phyloP scores from a whole-genome alignment of 2,329 filamentous ascomycete genomes.

The Coccinonectria pachysandricola region DNA sequence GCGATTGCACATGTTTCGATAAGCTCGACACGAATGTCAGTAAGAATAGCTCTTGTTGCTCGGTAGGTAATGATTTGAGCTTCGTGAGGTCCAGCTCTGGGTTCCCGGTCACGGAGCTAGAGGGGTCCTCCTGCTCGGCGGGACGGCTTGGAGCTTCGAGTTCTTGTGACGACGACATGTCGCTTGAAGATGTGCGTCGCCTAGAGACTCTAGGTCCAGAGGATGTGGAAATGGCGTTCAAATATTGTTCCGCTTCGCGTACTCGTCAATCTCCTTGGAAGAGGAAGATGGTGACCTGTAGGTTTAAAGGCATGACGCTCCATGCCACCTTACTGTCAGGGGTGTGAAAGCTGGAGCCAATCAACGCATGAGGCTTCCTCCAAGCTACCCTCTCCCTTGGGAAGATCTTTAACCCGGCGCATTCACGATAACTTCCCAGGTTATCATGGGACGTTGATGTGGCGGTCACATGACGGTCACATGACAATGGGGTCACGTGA shows the following conservation, averaged over 20 bases:
- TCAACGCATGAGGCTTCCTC: constrained; percentile 5
- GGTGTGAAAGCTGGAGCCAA: constrained; percentile 8
- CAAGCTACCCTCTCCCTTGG: constrained; percentile 5
- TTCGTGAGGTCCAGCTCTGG: constrained; percentile 84
- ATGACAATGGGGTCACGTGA: constrained; percentile 1
- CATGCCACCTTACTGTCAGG: constrained; percentile 16
- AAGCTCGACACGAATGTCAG: constrained; percentile 80
- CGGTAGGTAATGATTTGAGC: constrained; percentile 77
- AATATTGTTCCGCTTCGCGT: constrained; percentile 3
- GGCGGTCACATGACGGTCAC: too few relatives aligned
- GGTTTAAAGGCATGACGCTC: constrained; percentile 11
- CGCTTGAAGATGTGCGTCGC: constrained; percentile 10
- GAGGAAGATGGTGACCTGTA: constrained; percentile 10
- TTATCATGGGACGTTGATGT: too few relatives aligned
- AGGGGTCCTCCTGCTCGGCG: constrained; percentile 22
- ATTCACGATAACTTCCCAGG: constrained; percentile 7
- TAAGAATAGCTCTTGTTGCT: constrained; percentile 93
- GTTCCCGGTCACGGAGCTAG: constrained; percentile 37
- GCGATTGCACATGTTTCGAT: constrained; percentile 63
- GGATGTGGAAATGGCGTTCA: too few relatives aligned
- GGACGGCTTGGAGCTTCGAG: constrained; percentile 23
- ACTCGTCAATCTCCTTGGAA: constrained; percentile 6
- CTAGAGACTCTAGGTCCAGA: constrained; percentile 8
- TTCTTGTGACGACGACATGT: constrained; percentile 29
- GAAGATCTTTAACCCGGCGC: constrained; percentile 24